These are phyloP conservation scores for Acacia confusa DNA, from an alignment of 306 rosid genomes.

Conservation along the genomic window DNA sequence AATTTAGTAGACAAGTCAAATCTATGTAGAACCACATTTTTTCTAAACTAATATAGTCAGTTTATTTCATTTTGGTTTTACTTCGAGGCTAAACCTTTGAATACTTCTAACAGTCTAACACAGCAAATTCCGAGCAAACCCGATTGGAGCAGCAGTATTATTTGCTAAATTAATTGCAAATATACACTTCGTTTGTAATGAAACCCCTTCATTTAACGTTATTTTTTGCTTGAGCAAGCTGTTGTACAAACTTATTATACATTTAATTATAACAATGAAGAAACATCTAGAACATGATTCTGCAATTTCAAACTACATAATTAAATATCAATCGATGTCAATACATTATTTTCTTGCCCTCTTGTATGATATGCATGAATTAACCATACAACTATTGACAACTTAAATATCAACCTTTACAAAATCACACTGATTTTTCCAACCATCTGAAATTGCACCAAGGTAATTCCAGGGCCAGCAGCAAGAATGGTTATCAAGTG, in stretches of 20 bases:
- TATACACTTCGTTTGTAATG: not conserved
- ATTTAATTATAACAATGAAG: not conserved
- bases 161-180: not conserved
- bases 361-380: not conserved
- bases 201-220: not conserved
- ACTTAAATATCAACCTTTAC: not conserved
- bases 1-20: too few species aligned
- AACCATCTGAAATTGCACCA: not conserved
- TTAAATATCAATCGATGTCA: not conserved
- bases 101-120: not conserved
- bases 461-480: not conserved
- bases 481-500: not conserved
- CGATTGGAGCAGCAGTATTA: not conserved
- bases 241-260: not conserved
- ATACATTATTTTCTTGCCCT: not conserved
- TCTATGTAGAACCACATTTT: too few species aligned
- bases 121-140: not conserved
- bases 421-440: not conserved
- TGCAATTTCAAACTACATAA: not conserved
- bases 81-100: not conserved
- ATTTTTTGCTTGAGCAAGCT: not conserved
- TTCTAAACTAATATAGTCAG: not conserved
- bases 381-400: not conserved
- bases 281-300: not conserved
- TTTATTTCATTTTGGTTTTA: not conserved